These are phyloP conservation scores for Lentinula boryana DNA, from an alignment of 768 basidiomycete species.

Conservation along the genomic window DNA sequence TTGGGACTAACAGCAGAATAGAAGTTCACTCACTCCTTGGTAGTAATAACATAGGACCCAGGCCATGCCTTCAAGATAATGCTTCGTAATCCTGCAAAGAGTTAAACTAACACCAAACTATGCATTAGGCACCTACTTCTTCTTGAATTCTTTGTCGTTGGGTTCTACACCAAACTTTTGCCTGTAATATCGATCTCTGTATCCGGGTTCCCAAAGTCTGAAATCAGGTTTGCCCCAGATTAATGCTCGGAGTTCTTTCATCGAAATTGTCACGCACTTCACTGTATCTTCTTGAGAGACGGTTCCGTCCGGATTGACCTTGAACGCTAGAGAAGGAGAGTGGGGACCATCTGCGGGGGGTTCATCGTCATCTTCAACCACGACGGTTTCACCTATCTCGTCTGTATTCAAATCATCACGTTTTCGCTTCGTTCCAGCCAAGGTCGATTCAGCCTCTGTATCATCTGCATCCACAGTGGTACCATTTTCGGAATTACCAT, in stretches of 20 bases:
- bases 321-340: constrained; percentile 47
- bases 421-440: constrained; percentile 37
- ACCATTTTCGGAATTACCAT: background rate
- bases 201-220: constrained; percentile 95
- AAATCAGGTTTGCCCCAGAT: constrained; percentile 8
- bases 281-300: constrained; percentile 94
- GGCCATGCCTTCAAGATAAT: constrained; percentile 89
- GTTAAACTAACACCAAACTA: background rate
- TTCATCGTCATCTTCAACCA: constrained; percentile 40
- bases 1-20: background rate
- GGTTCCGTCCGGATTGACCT: constrained; percentile 86
- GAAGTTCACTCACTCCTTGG: constrained; percentile 68
- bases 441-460: constrained; percentile 12
- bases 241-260: background rate
- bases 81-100: constrained; percentile 57
- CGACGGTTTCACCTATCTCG: constrained; percentile 23
- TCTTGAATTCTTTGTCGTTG: constrained; percentile 66
- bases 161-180: constrained; percentile 84
- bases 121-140: constrained; percentile 45
- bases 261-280: constrained; percentile 48
- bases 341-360: constrained; percentile 32
- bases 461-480: constrained; percentile 13
- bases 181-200: constrained; percentile 89
- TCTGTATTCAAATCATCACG: constrained; percentile 41
- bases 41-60: constrained; percentile 99